Evolutionary conservation across 179 eudicot species (phyloP).

Genomic region (Dionaea muscipula): DNA sequence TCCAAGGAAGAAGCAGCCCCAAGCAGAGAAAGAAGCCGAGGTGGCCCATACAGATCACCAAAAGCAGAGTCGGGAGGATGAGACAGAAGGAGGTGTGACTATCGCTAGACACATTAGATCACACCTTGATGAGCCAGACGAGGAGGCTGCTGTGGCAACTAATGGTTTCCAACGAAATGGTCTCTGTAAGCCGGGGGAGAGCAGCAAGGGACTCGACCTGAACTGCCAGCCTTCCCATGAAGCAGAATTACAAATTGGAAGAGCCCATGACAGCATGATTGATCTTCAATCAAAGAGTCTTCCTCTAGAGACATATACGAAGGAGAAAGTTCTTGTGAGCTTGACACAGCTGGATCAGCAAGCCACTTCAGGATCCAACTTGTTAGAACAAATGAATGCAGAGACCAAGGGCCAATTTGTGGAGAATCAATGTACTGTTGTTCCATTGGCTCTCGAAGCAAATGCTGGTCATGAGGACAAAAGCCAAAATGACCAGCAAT

Average conservation of each 20-base stretch:
- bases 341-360: constrained; percentile 38
- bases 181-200: constrained; percentile 17
- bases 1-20: constrained; percentile 65
- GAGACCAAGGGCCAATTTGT: constrained; percentile 17
- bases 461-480: neutral
- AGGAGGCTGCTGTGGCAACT: constrained; percentile 12
- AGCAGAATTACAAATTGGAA: constrained; percentile 15
- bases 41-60: constrained; percentile 35
- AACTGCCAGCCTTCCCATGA: constrained; percentile 36
- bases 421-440: constrained; percentile 19
- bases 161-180: constrained; percentile 13
- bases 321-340: constrained; percentile 39
- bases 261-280: constrained; percentile 30
- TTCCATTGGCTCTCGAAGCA: constrained; percentile 13
- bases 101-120: constrained; percentile 9
- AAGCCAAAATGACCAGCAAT: too few species aligned
- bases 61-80: constrained; percentile 20
- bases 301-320: constrained; percentile 48
- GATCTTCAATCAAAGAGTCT: constrained; percentile 36
- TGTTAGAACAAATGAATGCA: constrained; percentile 19
- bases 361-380: constrained; percentile 28
- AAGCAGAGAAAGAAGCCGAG: constrained; percentile 53
- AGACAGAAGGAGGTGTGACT: constrained; percentile 25
- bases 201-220: constrained; percentile 37
- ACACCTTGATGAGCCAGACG: constrained; percentile 10